Conservation (phyloP, 179 eudicot species). For the Silene coronaria region DNA sequence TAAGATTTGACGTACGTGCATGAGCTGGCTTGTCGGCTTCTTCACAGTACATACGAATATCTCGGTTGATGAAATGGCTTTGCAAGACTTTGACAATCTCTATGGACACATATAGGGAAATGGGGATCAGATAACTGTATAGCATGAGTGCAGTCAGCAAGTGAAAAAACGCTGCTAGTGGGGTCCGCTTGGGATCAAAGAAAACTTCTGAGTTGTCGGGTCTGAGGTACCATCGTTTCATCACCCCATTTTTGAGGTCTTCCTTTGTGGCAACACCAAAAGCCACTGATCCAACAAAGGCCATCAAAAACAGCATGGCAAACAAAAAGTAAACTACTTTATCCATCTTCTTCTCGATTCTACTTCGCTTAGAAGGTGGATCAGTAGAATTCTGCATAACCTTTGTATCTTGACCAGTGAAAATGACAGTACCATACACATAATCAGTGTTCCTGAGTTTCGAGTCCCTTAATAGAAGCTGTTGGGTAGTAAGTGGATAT, state of each 20-base stretch:
- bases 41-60: conserved; percentile 71
- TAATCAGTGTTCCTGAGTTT: conserved; percentile 78
- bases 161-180: conserved; percentile 56
- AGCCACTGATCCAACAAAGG: conserved; percentile 64
- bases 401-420: conserved; percentile 87
- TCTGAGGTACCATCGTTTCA: conserved; percentile 79
- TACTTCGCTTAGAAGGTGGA: conserved; percentile 87
- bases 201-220: conserved; percentile 46
- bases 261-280: conserved; percentile 63
- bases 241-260: conserved; percentile 42
- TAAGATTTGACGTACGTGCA: conserved; percentile 88
- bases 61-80: conserved; percentile 71
- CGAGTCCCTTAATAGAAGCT: conserved; percentile 74
- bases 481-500: conserved; percentile 68
- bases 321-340: conserved; percentile 66
- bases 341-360: conserved; percentile 83
- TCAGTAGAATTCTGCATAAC: conserved; percentile 85
- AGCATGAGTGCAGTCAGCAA: conserved; percentile 70
- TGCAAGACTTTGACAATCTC: conserved; percentile 90
- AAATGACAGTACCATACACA: conserved; percentile 74
- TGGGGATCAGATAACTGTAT: conserved; percentile 77
- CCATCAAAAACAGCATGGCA: conserved; percentile 47
- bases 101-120: conserved; percentile 81
- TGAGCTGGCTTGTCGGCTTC: conserved; percentile 85
- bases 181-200: conserved; percentile 52